These are phyloP conservation scores for Neurospora sp. DNA, from an alignment of 495 filamentous ascomycete species.

Conservation along the genomic window DNA sequence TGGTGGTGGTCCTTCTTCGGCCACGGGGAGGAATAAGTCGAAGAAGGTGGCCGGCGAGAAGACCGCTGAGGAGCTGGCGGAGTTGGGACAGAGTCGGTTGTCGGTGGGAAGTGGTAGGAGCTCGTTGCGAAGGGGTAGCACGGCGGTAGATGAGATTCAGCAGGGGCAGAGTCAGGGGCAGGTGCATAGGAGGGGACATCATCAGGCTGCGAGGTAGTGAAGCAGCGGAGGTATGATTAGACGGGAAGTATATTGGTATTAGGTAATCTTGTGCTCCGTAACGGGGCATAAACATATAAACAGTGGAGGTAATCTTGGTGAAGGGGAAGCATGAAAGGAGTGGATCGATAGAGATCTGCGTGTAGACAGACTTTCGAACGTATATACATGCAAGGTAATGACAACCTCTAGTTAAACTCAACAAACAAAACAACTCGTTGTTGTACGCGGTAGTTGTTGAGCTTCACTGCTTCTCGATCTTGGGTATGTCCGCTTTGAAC, in stretches of 20 bases:
- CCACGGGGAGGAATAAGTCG: background rate
- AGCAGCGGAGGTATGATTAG: background rate
- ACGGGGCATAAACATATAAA: background rate
- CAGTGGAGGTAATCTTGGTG: background rate
- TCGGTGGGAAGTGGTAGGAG: background rate
- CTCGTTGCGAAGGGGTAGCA: background rate
- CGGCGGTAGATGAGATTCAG: conserved; percentile 3
- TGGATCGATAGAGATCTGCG: background rate
- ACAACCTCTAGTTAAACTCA: too few relatives aligned
- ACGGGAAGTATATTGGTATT: background rate
- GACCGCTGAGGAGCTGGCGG: conserved; percentile 24
- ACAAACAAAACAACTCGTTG: too few relatives aligned
- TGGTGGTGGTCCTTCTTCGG: background rate
- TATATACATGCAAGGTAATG: too few relatives aligned
- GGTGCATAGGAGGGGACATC: background rate
- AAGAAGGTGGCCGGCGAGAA: conserved; percentile 3
- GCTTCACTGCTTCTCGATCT: too few relatives aligned
- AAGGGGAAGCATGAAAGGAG: background rate
- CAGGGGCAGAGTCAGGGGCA: background rate
- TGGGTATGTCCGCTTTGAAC: too few relatives aligned
- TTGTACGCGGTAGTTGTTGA: too few relatives aligned
- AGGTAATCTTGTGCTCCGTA: background rate
- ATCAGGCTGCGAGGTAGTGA: background rate
- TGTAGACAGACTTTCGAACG: too few relatives aligned
- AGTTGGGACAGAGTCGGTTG: conserved; percentile 19